Percentiles rank a stretch among this genome's conserved stretches.
phyloP scores from a whole-genome alignment of 768 basidiomycete species.

The Brasilioporus rufonigricans region DNA sequence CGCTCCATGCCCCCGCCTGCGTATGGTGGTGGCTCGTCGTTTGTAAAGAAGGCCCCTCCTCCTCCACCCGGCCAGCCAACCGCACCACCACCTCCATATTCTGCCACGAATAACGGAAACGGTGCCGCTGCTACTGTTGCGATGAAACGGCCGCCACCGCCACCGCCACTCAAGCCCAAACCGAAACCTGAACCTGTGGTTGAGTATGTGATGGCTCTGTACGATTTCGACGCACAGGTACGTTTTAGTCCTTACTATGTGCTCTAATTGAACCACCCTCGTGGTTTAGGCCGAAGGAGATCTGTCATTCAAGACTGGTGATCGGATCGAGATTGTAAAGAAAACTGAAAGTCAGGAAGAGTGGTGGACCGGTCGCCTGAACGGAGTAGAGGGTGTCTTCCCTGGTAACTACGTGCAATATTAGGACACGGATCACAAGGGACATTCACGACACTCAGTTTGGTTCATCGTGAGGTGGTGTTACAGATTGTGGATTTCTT shows the following conservation, averaged over 20 bases:
- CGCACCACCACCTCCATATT: constrained; percentile 46
- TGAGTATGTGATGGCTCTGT: constrained; percentile 87
- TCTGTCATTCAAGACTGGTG: constrained; percentile 84
- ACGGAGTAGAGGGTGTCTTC: constrained; percentile 85
- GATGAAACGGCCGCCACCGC: constrained; percentile 86
- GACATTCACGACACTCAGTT: not conserved
- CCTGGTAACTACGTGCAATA: constrained; percentile 58
- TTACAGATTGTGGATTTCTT: not conserved
- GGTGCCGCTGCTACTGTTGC: constrained; percentile 35
- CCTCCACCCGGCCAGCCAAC: constrained; percentile 29
- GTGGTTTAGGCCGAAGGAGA: constrained; percentile 80
- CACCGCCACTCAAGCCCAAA: constrained; percentile 88
- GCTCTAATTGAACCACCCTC: not conserved
- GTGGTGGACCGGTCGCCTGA: constrained; percentile 94
- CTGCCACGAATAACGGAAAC: constrained; percentile 17
- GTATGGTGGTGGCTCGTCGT: constrained; percentile 29
- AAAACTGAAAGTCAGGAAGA: constrained; percentile 81
- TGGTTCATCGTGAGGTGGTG: not conserved
- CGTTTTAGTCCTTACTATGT: constrained; percentile 9
- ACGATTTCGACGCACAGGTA: constrained; percentile 92
- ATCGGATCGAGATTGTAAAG: constrained; percentile 88
- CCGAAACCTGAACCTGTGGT: constrained; percentile 63
- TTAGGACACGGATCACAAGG: not conserved
- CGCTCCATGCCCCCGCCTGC: constrained; percentile 25
- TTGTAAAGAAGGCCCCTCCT: constrained; percentile 44